Conservation (phyloP, 2,329 filamentous ascomycete species). For the Parastagonospora avenae region DNA sequence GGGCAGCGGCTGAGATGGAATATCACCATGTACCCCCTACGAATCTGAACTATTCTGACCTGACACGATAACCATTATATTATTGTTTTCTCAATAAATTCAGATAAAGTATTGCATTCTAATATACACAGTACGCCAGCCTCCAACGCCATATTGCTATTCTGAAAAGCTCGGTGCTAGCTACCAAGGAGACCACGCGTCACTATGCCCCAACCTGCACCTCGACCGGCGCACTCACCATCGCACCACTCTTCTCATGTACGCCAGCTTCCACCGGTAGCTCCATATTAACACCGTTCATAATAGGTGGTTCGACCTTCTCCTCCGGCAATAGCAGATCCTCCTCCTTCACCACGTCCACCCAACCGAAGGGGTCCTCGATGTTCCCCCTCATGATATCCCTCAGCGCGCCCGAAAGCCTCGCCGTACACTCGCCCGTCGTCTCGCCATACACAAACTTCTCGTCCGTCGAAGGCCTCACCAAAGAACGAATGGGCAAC, state of each 20-base stretch:
- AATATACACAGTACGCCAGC: too few relatives aligned
- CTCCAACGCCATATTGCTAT: too few relatives aligned
- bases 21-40: too few relatives aligned
- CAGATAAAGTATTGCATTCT: too few relatives aligned
- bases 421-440: constrained; percentile 2
- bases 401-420: constrained; percentile 9
- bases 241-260: constrained; percentile 2
- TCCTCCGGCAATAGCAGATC: constrained; percentile 11
- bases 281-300: background rate
- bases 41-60: too few relatives aligned
- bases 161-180: too few relatives aligned
- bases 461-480: constrained; percentile 15
- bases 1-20: too few relatives aligned
- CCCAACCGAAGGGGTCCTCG: constrained; percentile 17
- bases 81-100: too few relatives aligned
- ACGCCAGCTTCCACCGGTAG: background rate
- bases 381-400: constrained; percentile 15
- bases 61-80: too few relatives aligned
- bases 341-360: constrained; percentile 5
- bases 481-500: constrained; percentile 15
- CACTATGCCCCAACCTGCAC: background rate
- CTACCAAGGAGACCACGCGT: too few relatives aligned
- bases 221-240: background rate
- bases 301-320: background rate
- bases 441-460: constrained; percentile 23